Conservation (phyloP, 2,329 filamentous ascomycete genomes). For the Scytalidium lignicola region DNA sequence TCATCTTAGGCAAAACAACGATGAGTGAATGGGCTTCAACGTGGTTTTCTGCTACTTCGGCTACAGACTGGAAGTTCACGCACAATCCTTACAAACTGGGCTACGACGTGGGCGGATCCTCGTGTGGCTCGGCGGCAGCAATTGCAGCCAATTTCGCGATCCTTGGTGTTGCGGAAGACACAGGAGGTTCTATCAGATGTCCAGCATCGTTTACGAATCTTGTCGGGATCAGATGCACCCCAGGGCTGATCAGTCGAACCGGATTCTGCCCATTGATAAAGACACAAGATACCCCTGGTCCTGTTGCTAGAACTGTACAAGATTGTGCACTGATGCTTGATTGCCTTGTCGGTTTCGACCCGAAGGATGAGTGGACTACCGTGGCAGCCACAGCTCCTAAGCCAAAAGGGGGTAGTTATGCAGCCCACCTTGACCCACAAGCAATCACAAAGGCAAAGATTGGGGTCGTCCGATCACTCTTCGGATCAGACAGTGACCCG, state of each 20-base stretch:
- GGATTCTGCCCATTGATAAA: slow-evolving; percentile 25
- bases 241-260: slow-evolving; percentile 36
- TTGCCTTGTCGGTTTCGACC: slow-evolving; percentile 24
- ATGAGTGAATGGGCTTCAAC: slow-evolving; percentile 50
- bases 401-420: slow-evolving; percentile 25
- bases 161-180: slow-evolving; percentile 47
- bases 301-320: slow-evolving; percentile 25
- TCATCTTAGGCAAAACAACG: slow-evolving; percentile 30
- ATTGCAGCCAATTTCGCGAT: slow-evolving; percentile 44
- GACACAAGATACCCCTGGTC: slow-evolving; percentile 26
- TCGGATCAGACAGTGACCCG: slow-evolving; percentile 18
- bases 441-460: slow-evolving; percentile 18
- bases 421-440: slow-evolving; percentile 14
- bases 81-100: slow-evolving; percentile 36
- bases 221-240: slow-evolving; percentile 40
- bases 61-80: slow-evolving; percentile 19
- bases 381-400: slow-evolving; percentile 17
- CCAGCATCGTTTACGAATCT: slow-evolving; percentile 44
- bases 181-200: slow-evolving; percentile 44
- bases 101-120: slow-evolving; percentile 47
- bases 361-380: slow-evolving; percentile 22
- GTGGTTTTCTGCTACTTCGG: slow-evolving; percentile 44
- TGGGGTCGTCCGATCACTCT: slow-evolving; percentile 23
- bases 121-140: slow-evolving; percentile 44
- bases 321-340: slow-evolving; percentile 28